Evolutionary conservation across 441 rosid species (phyloP).

Genomic region (Lepidium campestre): DNA sequence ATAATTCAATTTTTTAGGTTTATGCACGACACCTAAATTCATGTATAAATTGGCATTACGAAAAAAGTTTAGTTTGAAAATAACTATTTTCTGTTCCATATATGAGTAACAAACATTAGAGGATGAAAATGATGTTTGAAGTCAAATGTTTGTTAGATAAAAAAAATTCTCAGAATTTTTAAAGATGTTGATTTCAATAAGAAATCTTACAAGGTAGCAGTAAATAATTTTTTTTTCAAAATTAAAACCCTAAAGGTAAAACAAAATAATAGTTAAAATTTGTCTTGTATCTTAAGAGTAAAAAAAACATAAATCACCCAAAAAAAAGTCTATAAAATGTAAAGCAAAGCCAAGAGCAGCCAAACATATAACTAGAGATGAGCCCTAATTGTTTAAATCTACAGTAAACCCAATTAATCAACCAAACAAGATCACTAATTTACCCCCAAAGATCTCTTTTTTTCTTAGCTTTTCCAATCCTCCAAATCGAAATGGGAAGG

Average conservation of each 20-base stretch:
- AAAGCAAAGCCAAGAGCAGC: not conserved
- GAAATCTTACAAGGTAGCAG: not conserved
- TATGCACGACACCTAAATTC: no score
- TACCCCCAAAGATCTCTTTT: constrained; percentile 6
- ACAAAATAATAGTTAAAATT: not conserved
- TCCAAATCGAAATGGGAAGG: constrained; percentile 11
- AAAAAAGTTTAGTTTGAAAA: no score
- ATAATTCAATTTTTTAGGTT: no score
- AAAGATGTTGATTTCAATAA: not conserved
- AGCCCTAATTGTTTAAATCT: constrained; percentile 17
- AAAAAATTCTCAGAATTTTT: not conserved
- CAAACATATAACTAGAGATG: constrained; percentile 7
- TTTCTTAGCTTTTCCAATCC: constrained; percentile 10
- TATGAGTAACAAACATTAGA: no score
- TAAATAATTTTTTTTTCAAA: not conserved
- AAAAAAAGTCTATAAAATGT: not conserved
- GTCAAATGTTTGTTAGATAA: not conserved
- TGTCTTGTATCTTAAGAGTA: constrained; percentile 1
- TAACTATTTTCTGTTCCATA: no score
- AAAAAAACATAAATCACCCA: not conserved
- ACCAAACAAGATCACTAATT: constrained; percentile 10
- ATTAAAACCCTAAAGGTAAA: not conserved
- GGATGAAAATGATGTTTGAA: not conserved
- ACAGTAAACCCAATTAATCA: constrained; percentile 12
- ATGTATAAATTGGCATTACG: no score